Evolutionary conservation across 768 basidiomycete genomes (phyloP), one percentile per base, ranked within the genome.

Genomic region (Cystobasidiopsis lactophilus): DNA sequence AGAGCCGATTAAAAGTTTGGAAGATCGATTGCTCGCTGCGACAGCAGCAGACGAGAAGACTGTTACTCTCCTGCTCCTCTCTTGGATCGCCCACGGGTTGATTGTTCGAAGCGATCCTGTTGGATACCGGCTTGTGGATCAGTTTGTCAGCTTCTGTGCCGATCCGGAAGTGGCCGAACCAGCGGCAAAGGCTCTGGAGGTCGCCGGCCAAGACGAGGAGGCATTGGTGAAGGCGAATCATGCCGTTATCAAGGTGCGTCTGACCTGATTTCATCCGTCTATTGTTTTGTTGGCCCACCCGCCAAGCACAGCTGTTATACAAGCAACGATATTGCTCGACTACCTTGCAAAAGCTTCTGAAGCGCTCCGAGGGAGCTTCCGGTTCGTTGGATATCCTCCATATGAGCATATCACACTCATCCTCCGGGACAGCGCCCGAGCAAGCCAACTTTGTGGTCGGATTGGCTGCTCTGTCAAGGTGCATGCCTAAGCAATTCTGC

Each of bases 381-480:
- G n/a, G n/a, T n/a, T n/a, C n/a, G n/a, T n/a, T n/a, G n/a, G n/a
- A n/a, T n/a, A n/a, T n/a, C n/a, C n/a, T n/a, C n/a, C n/a, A n/a
- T n/a, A n/a, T n/a, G n/a, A n/a, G n/a, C n/a, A n/a, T n/a, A n/a
- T n/a, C n/a, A n/a, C n/a, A n/a, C n/a, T n/a, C n/a, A n/a, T n/a
- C n/a, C n/a, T n/a, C n/a, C n/a, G n/a, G n/a, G 29, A 23, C 31
- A 46, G 39, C 37, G 19, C 47, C 14, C 11, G 68, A 71, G 54
- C 81, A 78, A 63, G 74, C 72, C 1, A 76, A 84, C 1, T 77
- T 81, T 64, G 74, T 96, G 2, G 77, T 86, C 33, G 85, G 85
- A 2, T 72, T 96, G 27, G 77, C 82, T 0, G 78, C 79, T 21
- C 70, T 96, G 9, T 75, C 95, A 57, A 78, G 76, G 55, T 74